These are phyloP conservation scores for Cenchrus fungigraminus DNA, from an alignment of 176 grass and related monocot species.

Conservation along the genomic window DNA sequence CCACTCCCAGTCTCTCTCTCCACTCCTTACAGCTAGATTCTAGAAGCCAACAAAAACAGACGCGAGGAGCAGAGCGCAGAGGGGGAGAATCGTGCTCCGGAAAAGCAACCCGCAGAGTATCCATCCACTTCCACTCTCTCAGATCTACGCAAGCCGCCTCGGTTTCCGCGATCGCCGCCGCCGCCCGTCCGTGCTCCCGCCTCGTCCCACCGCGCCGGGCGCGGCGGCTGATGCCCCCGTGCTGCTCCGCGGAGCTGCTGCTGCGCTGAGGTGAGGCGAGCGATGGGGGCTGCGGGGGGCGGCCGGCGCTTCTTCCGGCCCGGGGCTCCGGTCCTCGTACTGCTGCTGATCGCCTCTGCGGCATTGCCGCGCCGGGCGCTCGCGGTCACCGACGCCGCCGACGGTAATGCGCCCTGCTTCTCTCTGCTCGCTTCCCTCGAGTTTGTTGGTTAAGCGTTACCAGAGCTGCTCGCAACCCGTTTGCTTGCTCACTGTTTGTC, in stretches of 20 bases:
- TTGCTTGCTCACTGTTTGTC: not conserved
- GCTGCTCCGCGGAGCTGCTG: not conserved
- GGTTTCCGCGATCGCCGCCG: slow-evolving; percentile 32
- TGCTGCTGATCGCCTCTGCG: slow-evolving; percentile 36
- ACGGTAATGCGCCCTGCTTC: slow-evolving; percentile 30
- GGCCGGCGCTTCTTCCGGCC: not conserved
- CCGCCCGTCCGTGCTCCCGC: not conserved
- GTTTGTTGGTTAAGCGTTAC: not conserved
- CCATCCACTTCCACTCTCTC: slow-evolving; percentile 6
- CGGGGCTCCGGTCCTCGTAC: not conserved
- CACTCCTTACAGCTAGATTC: slow-evolving; percentile 44
- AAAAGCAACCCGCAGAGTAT: slow-evolving; percentile 31
- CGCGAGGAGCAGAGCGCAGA: not conserved
- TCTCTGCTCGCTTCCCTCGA: not conserved
- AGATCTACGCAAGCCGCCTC: slow-evolving; percentile 51
- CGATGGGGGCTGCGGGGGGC: slow-evolving; percentile 27
- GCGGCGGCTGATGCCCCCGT: not conserved
- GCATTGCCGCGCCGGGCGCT: slow-evolving; percentile 43
- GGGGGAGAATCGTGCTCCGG: slow-evolving; percentile 12
- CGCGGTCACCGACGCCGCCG: slow-evolving; percentile 46
- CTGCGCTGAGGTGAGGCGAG: not conserved
- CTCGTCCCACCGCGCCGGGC: not conserved
- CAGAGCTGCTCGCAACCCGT: not conserved
- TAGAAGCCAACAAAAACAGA: slow-evolving; percentile 62
- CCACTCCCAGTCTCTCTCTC: slow-evolving; percentile 3